Evolutionary conservation across 1,139 yeast species (phyloP).

Genomic region (Waltiozyma sp.): DNA sequence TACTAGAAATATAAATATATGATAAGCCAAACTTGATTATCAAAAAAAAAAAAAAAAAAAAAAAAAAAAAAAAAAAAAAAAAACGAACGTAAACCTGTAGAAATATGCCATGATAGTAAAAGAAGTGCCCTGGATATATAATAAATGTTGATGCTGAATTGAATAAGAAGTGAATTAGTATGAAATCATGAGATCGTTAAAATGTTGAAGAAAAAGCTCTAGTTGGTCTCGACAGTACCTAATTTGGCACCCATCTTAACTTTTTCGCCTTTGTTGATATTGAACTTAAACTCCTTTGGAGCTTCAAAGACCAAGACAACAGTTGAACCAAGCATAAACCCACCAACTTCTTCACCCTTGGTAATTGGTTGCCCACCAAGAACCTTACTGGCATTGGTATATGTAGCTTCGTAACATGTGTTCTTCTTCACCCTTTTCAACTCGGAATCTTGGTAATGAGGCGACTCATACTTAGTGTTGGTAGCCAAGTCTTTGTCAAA

Average conservation of each 20-base stretch:
- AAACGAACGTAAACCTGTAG: too few species aligned
- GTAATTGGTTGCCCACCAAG: conserved; percentile 81
- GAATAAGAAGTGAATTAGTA: too few species aligned
- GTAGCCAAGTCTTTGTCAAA: conserved; percentile 89
- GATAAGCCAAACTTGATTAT: too few species aligned
- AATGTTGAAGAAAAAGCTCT: too few species aligned
- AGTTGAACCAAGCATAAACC: conserved; percentile 91
- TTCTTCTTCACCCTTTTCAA: conserved; percentile 42
- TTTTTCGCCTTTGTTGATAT: conserved; percentile 57
- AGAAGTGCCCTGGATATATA: too few species aligned
- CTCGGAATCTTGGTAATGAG: conserved; percentile 13
- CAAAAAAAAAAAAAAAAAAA: too few species aligned
- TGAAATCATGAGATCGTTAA: too few species aligned
- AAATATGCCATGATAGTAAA: too few species aligned
- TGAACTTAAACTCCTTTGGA: conserved; percentile 65
- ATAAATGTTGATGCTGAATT: too few species aligned
- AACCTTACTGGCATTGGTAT: conserved; percentile 66
- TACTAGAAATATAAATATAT: too few species aligned
- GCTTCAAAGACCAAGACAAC: conserved; percentile 96
- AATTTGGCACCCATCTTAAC: conserved; percentile 81
- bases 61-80: too few species aligned
- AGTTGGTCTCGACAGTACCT: conserved; percentile 34
- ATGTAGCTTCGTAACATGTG: conserved; percentile 92
- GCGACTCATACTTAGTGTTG: conserved; percentile 55
- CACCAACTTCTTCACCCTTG: conserved; percentile 96